Conservation (phyloP, 2,329 filamentous ascomycete species). For the Alternaria brassicae region DNA sequence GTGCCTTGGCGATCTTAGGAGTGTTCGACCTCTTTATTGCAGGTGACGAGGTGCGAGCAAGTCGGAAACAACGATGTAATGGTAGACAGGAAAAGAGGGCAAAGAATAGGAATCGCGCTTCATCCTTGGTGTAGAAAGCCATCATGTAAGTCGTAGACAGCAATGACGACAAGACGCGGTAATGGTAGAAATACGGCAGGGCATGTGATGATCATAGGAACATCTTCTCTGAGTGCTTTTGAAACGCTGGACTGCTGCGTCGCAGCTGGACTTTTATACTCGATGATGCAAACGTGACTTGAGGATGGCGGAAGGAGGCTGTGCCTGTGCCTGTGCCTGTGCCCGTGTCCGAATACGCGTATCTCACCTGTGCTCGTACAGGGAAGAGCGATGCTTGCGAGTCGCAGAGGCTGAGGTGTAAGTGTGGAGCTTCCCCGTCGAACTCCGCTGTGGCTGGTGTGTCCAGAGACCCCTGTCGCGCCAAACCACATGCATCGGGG, state of each 20-base stretch:
- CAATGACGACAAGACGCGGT: slow-evolving; percentile 36
- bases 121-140: slow-evolving; percentile 27
- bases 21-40: slow-evolving; percentile 6
- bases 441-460: slow-evolving; percentile 23
- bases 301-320: slow-evolving; percentile 4
- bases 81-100: slow-evolving; percentile 38
- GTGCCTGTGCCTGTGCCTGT: slow-evolving; percentile 1
- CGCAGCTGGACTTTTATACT: slow-evolving; percentile 1
- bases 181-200: slow-evolving; percentile 23
- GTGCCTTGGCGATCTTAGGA: slow-evolving; percentile 1
- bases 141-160: slow-evolving; percentile 22
- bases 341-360: slow-evolving; percentile 5
- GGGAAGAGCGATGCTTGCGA: slow-evolving; percentile 6
- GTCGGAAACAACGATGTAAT: slow-evolving; percentile 29
- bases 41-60: slow-evolving; percentile 11
- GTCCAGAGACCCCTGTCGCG: slow-evolving; percentile 25
- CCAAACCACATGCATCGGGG: slow-evolving; percentile 19
- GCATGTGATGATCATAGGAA: slow-evolving; percentile 18
- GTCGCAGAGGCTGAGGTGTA: slow-evolving; percentile 18
- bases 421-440: slow-evolving; percentile 18
- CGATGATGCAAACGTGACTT: neutral
- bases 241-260: neutral
- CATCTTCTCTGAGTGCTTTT: neutral
- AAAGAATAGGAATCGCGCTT: slow-evolving; percentile 37
- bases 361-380: neutral